phyloP scores from a whole-genome alignment of 805 yeast species.

The Sugiyamaella smithiae region DNA sequence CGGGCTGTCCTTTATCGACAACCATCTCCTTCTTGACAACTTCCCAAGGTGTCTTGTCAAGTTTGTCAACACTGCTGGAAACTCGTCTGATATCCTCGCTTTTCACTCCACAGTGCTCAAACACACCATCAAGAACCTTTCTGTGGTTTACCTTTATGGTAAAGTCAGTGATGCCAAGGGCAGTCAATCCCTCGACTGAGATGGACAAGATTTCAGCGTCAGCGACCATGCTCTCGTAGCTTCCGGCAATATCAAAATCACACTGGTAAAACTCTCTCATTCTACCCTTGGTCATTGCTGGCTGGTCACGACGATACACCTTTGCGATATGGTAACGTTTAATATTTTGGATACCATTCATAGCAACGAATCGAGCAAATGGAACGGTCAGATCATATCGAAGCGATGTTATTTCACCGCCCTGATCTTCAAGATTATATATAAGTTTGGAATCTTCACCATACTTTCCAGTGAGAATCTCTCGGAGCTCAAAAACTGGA shows the following conservation, averaged over 20 bases:
- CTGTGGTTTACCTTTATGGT: constrained; percentile 93
- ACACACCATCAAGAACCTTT: constrained; percentile 92
- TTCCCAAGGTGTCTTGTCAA: constrained; percentile 95
- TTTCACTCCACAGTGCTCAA: constrained; percentile 90
- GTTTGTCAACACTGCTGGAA: constrained; percentile 93
- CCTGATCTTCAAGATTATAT: constrained; percentile 96
- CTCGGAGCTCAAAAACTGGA: constrained; percentile 95
- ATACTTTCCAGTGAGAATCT: constrained; percentile 92
- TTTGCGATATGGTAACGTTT: constrained; percentile 97
- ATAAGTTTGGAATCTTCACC: constrained; percentile 98
- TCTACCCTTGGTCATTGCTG: constrained; percentile 99
- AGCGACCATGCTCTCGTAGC: constrained; percentile 90
- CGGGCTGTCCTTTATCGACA: constrained; percentile 85
- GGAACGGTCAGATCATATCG: constrained; percentile 98
- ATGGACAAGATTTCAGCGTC: constrained; percentile 87
- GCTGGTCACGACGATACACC: constrained; percentile 98
- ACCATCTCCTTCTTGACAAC: constrained; percentile 90
- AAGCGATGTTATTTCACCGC: constrained; percentile 94
- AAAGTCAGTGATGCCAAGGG: constrained; percentile 83
- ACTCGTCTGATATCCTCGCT: constrained; percentile 92
- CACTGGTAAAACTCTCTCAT: constrained; percentile 99
- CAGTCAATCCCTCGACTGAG: constrained; percentile 77
- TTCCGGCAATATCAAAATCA: constrained; percentile 96
- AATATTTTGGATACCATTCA: constrained; percentile 85
- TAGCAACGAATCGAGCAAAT: constrained; percentile 94